Percentiles rank a stretch among this genome's conserved stretches.
phyloP scores from a whole-genome alignment of 257 asterid species.

The Lycium ferocissimum region DNA sequence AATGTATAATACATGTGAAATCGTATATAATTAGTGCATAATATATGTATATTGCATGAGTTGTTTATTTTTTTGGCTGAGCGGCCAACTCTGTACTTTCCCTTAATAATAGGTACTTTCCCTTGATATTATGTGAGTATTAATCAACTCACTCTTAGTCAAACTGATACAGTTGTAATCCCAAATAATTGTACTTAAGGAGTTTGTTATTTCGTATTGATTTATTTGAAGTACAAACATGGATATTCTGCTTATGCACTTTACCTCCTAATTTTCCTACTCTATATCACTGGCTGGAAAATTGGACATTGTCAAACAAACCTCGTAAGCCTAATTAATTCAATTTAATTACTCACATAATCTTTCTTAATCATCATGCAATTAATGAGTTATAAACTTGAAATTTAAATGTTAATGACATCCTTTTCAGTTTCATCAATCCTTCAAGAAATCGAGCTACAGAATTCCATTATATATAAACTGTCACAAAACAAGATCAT shows the following conservation, averaged over 20 bases:
- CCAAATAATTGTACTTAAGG: slow-evolving; percentile 16
- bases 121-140: neutral
- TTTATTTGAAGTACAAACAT: slow-evolving; percentile 19
- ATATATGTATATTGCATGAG: neutral
- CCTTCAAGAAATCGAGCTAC: neutral
- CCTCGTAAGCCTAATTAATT: neutral
- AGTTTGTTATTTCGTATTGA: slow-evolving; percentile 30
- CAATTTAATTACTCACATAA: neutral
- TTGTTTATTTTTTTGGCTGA: neutral
- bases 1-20: neutral
- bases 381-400: neutral
- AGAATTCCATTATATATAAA: neutral
- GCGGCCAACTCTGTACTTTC: neutral
- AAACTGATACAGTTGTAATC: slow-evolving; percentile 1
- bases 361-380: neutral
- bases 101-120: no score
- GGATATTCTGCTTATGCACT: slow-evolving; percentile 17
- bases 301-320: neutral
- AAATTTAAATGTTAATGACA: neutral
- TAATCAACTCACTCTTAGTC: slow-evolving; percentile 15
- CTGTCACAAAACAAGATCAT: neutral
- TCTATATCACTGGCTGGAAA: neutral
- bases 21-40: neutral
- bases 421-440: neutral
- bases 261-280: slow-evolving; percentile 16